Conservation (phyloP, 2,329 filamentous ascomycete species). For the Fusarium sp. region DNA sequence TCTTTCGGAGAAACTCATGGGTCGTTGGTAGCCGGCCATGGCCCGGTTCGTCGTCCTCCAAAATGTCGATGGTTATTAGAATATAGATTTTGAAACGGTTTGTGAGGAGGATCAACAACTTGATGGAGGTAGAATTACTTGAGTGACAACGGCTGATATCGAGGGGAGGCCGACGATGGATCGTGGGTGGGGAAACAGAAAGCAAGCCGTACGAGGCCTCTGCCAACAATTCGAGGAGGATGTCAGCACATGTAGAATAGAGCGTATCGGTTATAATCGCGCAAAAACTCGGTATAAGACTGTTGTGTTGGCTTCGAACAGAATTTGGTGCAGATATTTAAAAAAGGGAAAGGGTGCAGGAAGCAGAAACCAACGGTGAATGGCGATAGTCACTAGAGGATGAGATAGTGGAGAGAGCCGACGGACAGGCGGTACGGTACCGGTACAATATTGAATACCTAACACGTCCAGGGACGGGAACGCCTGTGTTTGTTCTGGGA, state of each 20-base stretch:
- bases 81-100: slow-evolving; percentile 5
- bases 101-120: slow-evolving; percentile 14
- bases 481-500: slow-evolving; percentile 32
- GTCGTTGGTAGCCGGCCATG: slow-evolving; percentile 54
- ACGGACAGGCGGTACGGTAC: slow-evolving; percentile 31
- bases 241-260: slow-evolving; percentile 39
- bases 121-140: slow-evolving; percentile 18
- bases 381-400: slow-evolving; percentile 26
- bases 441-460: background rate
- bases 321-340: slow-evolving; percentile 15
- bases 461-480: slow-evolving; percentile 33
- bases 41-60: slow-evolving; percentile 32
- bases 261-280: slow-evolving; percentile 1
- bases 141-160: slow-evolving; percentile 28
- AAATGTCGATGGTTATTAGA: slow-evolving; percentile 6
- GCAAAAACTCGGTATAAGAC: background rate
- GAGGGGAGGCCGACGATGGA: slow-evolving; percentile 28
- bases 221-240: slow-evolving; percentile 27
- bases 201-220: slow-evolving; percentile 27
- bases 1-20: slow-evolving; percentile 69
- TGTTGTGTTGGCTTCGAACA: background rate
- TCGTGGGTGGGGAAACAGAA: slow-evolving; percentile 30
- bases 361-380: slow-evolving; percentile 36
- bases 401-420: slow-evolving; percentile 32
- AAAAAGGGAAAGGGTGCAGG: slow-evolving; percentile 29